Conservation (phyloP, 768 basidiomycete genomes). For the Mycena pura region DNA sequence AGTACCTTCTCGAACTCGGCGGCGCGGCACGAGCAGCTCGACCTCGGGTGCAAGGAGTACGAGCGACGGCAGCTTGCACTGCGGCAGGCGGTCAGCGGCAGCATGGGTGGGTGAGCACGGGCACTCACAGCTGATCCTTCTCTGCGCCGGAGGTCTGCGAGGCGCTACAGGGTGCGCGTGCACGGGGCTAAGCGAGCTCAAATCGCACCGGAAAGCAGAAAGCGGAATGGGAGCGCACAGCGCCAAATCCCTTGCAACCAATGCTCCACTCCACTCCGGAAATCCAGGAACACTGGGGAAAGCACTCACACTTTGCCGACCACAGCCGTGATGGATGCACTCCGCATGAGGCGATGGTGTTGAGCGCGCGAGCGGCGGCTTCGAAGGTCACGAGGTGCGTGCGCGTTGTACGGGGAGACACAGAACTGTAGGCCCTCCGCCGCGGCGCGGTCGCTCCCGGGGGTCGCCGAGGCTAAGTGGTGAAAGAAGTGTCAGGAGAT, state of each 20-base stretch:
- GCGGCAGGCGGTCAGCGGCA: not conserved
- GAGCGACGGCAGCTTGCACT: conserved; percentile 78
- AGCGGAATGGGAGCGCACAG: no score
- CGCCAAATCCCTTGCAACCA: no score
- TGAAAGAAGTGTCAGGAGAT: not conserved
- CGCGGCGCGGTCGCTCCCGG: no score
- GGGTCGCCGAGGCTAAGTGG: conserved; percentile 21
- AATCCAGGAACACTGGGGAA: no score
- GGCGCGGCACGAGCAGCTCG: conserved; percentile 68
- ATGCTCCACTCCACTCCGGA: no score
- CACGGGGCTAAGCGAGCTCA: conserved; percentile 47
- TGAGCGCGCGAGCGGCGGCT: conserved; percentile 74
- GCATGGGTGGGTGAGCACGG: not conserved
- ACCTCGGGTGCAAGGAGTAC: conserved; percentile 84
- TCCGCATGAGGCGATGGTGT: conserved; percentile 81
- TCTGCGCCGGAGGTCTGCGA: conserved; percentile 72
- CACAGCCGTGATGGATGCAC: conserved; percentile 76
- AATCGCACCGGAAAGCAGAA: not conserved
- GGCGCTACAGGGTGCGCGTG: conserved; percentile 64
- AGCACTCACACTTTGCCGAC: conserved; percentile 66
- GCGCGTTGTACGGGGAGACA: conserved; percentile 88
- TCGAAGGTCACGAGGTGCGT: conserved; percentile 78
- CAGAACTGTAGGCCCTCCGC: conserved; percentile 61
- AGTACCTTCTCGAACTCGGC: conserved; percentile 82
- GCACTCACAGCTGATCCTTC: conserved; percentile 76